phyloP scores from a whole-genome alignment of 208 protist species.

The Angomonas ambiguus region DNA sequence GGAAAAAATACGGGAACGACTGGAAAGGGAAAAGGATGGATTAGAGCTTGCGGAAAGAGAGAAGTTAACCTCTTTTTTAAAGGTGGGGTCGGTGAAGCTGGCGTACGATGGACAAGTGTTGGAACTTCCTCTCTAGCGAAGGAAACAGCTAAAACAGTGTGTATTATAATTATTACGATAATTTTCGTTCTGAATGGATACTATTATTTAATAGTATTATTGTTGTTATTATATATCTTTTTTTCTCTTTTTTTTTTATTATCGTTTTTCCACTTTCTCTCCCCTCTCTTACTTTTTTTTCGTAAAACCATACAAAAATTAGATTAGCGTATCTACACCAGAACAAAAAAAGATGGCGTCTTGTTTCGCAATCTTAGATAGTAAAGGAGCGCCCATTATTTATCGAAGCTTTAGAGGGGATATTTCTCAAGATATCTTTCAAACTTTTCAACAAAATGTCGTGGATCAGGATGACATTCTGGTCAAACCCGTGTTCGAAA shows the following conservation, averaged over 20 bases:
- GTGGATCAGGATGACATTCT: conserved; percentile 91
- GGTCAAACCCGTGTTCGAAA: conserved; percentile 91
- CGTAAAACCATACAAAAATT: too few species aligned
- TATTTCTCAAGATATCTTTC: conserved; percentile 80
- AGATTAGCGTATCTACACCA: too few species aligned
- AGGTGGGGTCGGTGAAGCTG: conserved; percentile 52
- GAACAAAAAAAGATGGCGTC: conserved; percentile 76
- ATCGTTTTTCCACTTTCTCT: too few species aligned
- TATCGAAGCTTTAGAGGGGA: conserved; percentile 96
- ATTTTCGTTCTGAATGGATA: not conserved
- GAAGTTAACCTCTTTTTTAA: not conserved
- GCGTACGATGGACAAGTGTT: conserved; percentile 66
- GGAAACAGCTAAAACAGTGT: not conserved
- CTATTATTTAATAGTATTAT: not conserved
- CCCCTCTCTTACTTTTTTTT: conserved; percentile 19
- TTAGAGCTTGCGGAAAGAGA: not conserved
- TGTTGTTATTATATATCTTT: conserved; percentile 4
- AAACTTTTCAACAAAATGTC: conserved; percentile 85
- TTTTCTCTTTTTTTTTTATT: conserved; percentile 6
- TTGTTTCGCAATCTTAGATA: conserved; percentile 92
- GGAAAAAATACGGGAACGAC: conserved; percentile 12
- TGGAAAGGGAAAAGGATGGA: not conserved
- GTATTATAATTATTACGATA: not conserved
- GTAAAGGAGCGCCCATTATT: conserved; percentile 93
- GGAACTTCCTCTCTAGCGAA: conserved; percentile 28